These are phyloP conservation scores for Globisporangium apiculatum DNA, from an alignment of 352 stramenopile species.

Conservation along the genomic window DNA sequence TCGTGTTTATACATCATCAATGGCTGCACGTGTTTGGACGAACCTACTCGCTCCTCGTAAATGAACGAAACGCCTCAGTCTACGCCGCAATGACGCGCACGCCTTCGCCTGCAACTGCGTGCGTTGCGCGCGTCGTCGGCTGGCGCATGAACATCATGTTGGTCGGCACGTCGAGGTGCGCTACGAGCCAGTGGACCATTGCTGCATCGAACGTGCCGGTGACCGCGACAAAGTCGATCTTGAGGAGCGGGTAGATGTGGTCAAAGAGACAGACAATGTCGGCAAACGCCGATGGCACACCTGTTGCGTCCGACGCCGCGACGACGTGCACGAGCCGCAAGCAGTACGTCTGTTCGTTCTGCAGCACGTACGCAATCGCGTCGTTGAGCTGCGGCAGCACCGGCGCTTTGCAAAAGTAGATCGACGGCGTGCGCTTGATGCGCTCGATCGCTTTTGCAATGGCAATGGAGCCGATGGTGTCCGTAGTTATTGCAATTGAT, in stretches of 20 bases:
- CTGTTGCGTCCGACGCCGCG: constrained; percentile 12
- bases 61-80: too few species aligned
- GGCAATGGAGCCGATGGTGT: constrained; percentile 39
- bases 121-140: constrained; percentile 43
- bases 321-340: constrained; percentile 80
- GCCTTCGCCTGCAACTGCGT: constrained; percentile 69
- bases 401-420: constrained; percentile 89
- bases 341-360: constrained; percentile 85
- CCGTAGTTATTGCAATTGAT: neutral
- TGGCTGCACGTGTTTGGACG: too few species aligned
- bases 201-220: constrained; percentile 47
- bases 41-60: too few species aligned
- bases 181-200: constrained; percentile 68
- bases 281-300: constrained; percentile 21
- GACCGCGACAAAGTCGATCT: constrained; percentile 70
- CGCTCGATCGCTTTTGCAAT: constrained; percentile 69
- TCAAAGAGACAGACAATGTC: constrained; percentile 61
- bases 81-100: constrained; percentile 54
- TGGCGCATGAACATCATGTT: constrained; percentile 80
- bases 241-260: constrained; percentile 81
- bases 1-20: too few species aligned
- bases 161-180: constrained; percentile 53
- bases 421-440: constrained; percentile 72
- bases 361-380: constrained; percentile 84
- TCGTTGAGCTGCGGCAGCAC: constrained; percentile 90